Conservation (phyloP, 108 stramenopile species). For the Skeletonema menzelii region DNA sequence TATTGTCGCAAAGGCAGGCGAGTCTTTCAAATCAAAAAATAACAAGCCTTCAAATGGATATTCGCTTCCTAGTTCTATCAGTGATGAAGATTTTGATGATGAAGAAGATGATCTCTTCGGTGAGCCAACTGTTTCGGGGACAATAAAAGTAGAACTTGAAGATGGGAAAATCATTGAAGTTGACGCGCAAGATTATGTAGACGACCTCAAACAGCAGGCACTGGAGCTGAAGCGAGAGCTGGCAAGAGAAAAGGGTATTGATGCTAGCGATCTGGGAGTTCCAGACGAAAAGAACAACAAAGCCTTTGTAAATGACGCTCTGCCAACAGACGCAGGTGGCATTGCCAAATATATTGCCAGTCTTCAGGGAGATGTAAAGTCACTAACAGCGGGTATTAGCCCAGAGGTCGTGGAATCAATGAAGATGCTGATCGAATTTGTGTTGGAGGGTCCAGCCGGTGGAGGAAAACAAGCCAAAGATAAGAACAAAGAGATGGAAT, state of each 20-base stretch:
- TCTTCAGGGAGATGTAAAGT: constrained; percentile 75
- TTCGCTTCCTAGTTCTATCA: constrained; percentile 19
- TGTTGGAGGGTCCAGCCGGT: constrained; percentile 73
- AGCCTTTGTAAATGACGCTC: constrained; percentile 11
- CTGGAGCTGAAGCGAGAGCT: constrained; percentile 71
- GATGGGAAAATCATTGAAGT: constrained; percentile 79
- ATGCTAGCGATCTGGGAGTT: constrained; percentile 20
- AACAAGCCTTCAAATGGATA: constrained; percentile 12
- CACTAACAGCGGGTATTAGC: constrained; percentile 76
- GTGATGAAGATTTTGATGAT: constrained; percentile 56
- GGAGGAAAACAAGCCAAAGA: constrained; percentile 26
- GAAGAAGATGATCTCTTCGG: constrained; percentile 24
- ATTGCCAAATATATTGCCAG: constrained; percentile 82
- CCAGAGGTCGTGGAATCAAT: constrained; percentile 89
- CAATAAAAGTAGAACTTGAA: constrained; percentile 76
- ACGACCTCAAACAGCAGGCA: constrained; percentile 77
- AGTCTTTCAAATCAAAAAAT: constrained; percentile 6
- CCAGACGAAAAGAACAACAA: neutral
- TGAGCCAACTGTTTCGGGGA: constrained; percentile 53
- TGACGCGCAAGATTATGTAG: constrained; percentile 86
- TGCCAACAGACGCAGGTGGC: constrained; percentile 30
- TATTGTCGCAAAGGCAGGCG: constrained; percentile 27
- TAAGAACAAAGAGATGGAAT: constrained; percentile 72
- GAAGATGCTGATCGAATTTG: constrained; percentile 85
- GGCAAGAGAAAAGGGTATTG: constrained; percentile 54